Evolutionary conservation across 768 basidiomycete species (phyloP), one percentile per base, ranked within the genome.

Genomic region (Auricularia cornea): DNA sequence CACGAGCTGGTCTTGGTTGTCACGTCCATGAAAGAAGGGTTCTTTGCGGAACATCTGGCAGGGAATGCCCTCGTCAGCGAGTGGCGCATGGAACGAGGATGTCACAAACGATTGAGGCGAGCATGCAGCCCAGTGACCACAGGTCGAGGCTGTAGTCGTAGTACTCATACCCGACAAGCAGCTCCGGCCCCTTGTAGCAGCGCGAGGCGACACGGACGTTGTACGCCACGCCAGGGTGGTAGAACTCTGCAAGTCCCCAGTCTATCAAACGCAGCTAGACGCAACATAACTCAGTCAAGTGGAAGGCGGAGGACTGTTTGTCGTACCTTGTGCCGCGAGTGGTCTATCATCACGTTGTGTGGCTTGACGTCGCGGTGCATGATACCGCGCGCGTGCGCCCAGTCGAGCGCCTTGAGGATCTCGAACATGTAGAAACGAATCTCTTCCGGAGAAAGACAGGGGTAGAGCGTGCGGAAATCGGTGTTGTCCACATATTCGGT

Each of bases 221-320:
- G 74, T 88, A 88, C 38, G 86, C 81, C 56, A 83, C 84, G 57
- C 80, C 80, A 2, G 86, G 83, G 68, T 88, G 86, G 71, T 89
- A 89, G 72, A 89, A 89, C 70, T 89, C 88, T 38, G 87, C 88
- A 62, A 89, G 72, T 35, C 88, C 88, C 88, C 88, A 89, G 73
- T 89, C 88, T 65, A 89, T 89, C 64, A 89, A 71, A 29, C 80
- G 75, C 59, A 83, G 70, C 83, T 83, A 65, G 28, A 59, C 2
- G 5, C 12, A 31, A 26, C 28, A 26, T 41, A 6, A n/a, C n/a
- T n/a, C n/a, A 11, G 40, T 12, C 3, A 51, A n/a, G 29, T 30
- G 28, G 23, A 48, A 33, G 6, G n/a, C 10, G 33, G 26, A 16
- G 59, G 14, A 38, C 44, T 6, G 20, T 3, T 33, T 10, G 40